Evolutionary conservation across 805 yeast species (phyloP).

Genomic region (Barnettozyma siamensis): DNA sequence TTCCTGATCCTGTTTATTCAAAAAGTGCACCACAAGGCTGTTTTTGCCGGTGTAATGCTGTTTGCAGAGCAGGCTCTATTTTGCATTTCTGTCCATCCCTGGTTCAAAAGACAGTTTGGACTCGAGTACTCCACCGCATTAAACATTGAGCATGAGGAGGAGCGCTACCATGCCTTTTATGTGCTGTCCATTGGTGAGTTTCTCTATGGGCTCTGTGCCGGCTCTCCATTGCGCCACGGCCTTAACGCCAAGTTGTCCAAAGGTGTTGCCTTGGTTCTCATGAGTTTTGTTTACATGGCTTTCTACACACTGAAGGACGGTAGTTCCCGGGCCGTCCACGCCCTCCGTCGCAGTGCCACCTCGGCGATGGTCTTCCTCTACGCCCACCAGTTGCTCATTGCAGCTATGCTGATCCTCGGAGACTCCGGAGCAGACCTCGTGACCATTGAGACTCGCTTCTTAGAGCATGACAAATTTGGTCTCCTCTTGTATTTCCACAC

Average conservation of each 20-base stretch:
- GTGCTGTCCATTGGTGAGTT: conserved; percentile 65
- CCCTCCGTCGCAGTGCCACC: conserved; percentile 41
- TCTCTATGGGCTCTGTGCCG: conserved; percentile 46
- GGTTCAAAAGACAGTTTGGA: conserved; percentile 36
- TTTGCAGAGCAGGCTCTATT: conserved; percentile 37
- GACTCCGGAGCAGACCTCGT: conserved; percentile 52
- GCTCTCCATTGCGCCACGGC: conserved; percentile 42
- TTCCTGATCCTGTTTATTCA: conserved; percentile 43
- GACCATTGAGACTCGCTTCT: conserved; percentile 24
- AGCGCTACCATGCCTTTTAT: conserved; percentile 50
- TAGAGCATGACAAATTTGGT: conserved; percentile 31
- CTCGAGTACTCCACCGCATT: conserved; percentile 50
- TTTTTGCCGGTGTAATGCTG: conserved; percentile 36
- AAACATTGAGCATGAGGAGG: conserved; percentile 64
- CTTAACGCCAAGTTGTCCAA: conserved; percentile 35
- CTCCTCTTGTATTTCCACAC: conserved; percentile 47
- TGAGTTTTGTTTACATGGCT: conserved; percentile 46
- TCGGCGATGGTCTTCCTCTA: conserved; percentile 43
- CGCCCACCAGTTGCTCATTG: conserved; percentile 46
- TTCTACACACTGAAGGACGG: conserved; percentile 53
- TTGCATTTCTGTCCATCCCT: conserved; percentile 40
- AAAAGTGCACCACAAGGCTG: conserved; percentile 39
- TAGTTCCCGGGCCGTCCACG: conserved; percentile 42
- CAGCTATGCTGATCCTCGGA: conserved; percentile 47
- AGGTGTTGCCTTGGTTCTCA: conserved; percentile 41